Percentiles rank a stretch among this genome's conserved stretches.
Conservation (phyloP, 1,139 yeast species). For the Geotrichum candidum region DNA sequence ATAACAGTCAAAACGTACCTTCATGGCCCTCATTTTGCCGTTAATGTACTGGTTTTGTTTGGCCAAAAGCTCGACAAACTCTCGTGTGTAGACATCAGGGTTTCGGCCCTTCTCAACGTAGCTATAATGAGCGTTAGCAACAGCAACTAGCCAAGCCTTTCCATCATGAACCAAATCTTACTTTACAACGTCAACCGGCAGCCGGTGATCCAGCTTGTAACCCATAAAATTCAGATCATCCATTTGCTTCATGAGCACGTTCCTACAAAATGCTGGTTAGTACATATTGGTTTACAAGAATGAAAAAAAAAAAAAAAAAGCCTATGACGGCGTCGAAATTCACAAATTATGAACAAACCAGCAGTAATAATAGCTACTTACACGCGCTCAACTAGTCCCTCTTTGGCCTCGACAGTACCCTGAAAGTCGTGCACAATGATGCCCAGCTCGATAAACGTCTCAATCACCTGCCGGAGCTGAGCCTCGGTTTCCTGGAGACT, state of each 20-base stretch:
- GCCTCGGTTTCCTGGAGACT: slow-evolving; percentile 41
- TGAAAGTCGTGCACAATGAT: slow-evolving; percentile 90
- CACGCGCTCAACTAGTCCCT: slow-evolving; percentile 44
- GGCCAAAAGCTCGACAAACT: slow-evolving; percentile 86
- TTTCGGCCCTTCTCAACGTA: slow-evolving; percentile 92
- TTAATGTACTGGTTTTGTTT: slow-evolving; percentile 81
- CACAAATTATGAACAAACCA: background rate
- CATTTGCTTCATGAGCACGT: slow-evolving; percentile 10
- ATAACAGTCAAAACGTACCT: slow-evolving; percentile 16
- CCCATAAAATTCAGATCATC: slow-evolving; percentile 8
- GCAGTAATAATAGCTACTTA: slow-evolving; percentile 11
- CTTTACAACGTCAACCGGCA: slow-evolving; percentile 72
- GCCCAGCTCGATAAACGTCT: slow-evolving; percentile 80
- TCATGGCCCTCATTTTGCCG: slow-evolving; percentile 54
- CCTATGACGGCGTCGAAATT: no score
- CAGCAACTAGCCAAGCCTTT: no score
- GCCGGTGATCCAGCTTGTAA: slow-evolving; percentile 40
- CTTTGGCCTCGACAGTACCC: slow-evolving; percentile 64
- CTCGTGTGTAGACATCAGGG: slow-evolving; percentile 94
- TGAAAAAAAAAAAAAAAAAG: background rate
- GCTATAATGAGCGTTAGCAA: background rate
- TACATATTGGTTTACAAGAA: background rate
- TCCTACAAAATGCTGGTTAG: background rate
- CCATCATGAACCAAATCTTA: slow-evolving; percentile 27
- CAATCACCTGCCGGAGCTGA: slow-evolving; percentile 66